phyloP scores from a whole-genome alignment of 495 filamentous ascomycete species.

The Parathielavia hyrcaniae region DNA sequence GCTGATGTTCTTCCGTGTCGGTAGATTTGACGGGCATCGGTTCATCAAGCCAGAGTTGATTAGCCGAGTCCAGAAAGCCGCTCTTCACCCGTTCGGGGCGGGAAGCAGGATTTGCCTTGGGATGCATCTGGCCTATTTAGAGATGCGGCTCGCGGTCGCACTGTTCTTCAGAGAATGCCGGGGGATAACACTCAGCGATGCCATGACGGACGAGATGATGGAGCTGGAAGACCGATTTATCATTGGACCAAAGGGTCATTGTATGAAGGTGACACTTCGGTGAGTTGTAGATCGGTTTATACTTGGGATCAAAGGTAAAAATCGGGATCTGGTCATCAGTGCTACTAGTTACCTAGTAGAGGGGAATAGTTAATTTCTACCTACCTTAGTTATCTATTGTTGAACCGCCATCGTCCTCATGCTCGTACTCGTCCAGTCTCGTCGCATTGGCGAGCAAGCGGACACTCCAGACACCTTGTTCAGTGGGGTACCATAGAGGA shows the following conservation, averaged over 20 bases:
- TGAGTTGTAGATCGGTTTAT: no score
- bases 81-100: constrained; percentile 40
- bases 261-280: background rate
- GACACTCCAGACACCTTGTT: no score
- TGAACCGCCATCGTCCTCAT: no score
- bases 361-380: no score
- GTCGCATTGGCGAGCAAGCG: no score
- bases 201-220: background rate
- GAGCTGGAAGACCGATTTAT: background rate
- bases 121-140: constrained; percentile 45
- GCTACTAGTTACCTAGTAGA: no score
- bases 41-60: background rate
- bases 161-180: background rate
- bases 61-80: background rate
- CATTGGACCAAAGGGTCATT: background rate
- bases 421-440: no score
- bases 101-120: constrained; percentile 54
- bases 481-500: no score
- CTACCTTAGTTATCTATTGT: no score
- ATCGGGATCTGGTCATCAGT: no score
- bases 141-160: constrained; percentile 40
- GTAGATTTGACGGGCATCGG: background rate
- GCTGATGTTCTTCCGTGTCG: background rate
- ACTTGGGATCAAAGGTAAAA: no score
- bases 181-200: background rate